These are phyloP conservation scores for Cercospora citrullina DNA, from an alignment of 2,329 filamentous ascomycete species.

Conservation along the genomic window DNA sequence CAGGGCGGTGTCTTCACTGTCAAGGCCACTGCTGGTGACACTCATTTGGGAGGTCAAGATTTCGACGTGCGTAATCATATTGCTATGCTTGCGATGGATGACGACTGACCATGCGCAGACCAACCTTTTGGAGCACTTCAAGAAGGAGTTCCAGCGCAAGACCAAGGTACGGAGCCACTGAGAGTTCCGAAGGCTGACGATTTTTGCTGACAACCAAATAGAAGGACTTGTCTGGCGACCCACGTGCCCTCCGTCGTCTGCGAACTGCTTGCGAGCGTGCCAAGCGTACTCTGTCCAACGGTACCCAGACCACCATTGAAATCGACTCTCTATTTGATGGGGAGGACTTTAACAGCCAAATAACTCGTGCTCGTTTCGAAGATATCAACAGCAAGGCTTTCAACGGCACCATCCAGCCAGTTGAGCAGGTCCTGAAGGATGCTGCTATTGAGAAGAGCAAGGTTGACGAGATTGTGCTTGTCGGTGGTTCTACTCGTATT, in stretches of 20 bases:
- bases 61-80: slow-evolving; percentile 1
- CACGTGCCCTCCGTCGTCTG: slow-evolving; percentile 92
- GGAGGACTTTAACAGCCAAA: slow-evolving; percentile 94
- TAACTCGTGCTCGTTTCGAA: slow-evolving; percentile 98
- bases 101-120: slow-evolving; percentile 59
- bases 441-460: slow-evolving; percentile 81
- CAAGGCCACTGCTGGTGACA: slow-evolving; percentile 93
- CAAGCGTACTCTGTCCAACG: slow-evolving; percentile 97
- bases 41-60: slow-evolving; percentile 20
- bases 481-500: slow-evolving; percentile 98
- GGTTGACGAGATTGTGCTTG: slow-evolving; percentile 98
- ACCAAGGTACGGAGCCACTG: slow-evolving; percentile 58
- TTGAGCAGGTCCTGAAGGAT: slow-evolving; percentile 96
- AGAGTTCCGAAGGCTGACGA: neutral
- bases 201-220: neutral
- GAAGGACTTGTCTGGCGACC: slow-evolving; percentile 69
- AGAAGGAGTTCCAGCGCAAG: slow-evolving; percentile 86
- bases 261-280: slow-evolving; percentile 98
- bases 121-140: slow-evolving; percentile 93
- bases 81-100: neutral
- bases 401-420: slow-evolving; percentile 88
- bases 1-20: slow-evolving; percentile 99
- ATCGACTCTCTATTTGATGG: slow-evolving; percentile 98
- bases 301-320: slow-evolving; percentile 95
- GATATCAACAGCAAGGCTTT: slow-evolving; percentile 97